phyloP scores from a whole-genome alignment of 768 basidiomycete species.

The Lactarius sanguifluus region DNA sequence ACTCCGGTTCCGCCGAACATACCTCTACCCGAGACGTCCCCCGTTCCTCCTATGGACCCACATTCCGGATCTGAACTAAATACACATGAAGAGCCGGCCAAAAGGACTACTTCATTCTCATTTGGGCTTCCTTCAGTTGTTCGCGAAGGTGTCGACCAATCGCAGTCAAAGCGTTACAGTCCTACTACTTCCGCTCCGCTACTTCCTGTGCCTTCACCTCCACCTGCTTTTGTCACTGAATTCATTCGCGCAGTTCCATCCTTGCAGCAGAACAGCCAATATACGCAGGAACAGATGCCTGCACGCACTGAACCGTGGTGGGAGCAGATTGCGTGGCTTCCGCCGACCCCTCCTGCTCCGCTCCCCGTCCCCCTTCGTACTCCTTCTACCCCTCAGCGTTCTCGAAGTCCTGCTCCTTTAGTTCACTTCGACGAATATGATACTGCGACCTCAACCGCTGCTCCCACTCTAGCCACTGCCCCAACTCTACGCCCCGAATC shows the following conservation, averaged over 20 bases:
- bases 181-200: conserved; percentile 14
- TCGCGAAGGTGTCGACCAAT: background rate
- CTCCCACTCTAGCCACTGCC: background rate
- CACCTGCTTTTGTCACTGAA: conserved; percentile 19
- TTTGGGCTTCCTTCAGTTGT: background rate
- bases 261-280: conserved; percentile 5
- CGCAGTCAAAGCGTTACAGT: background rate
- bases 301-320: conserved; percentile 17
- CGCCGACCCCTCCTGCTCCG: conserved; percentile 21
- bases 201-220: conserved; percentile 25
- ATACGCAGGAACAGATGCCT: conserved; percentile 9
- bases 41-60: conserved; percentile 3
- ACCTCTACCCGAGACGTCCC: conserved; percentile 1
- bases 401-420: conserved; percentile 18
- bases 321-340: conserved; percentile 22
- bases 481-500: conserved; percentile 4
- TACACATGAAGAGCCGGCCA: background rate
- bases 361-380: conserved; percentile 22
- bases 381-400: conserved; percentile 16
- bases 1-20: conserved; percentile 9
- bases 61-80: conserved; percentile 4
- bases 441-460: background rate
- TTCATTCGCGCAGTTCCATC: conserved; percentile 20
- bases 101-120: background rate
- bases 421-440: conserved; percentile 11